These are phyloP conservation scores for Aegilops sharonensis DNA, from an alignment of 176 grass and related monocot genomes.

Conservation along the genomic window DNA sequence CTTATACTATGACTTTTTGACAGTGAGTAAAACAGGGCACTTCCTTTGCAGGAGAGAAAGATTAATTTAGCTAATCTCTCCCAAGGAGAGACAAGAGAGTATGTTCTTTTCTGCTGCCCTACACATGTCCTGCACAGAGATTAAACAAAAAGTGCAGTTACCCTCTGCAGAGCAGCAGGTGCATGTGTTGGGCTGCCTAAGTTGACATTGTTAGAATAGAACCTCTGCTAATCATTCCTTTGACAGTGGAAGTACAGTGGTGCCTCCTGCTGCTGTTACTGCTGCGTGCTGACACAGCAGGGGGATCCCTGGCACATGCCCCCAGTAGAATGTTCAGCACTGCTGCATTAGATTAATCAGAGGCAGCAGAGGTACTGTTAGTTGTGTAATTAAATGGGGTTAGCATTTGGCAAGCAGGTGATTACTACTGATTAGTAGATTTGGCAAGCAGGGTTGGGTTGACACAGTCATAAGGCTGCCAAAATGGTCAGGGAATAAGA, in stretches of 20 bases:
- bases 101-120: slow-evolving; percentile 27
- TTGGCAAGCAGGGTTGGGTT: not conserved
- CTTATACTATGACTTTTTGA: not conserved
- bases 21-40: slow-evolving; percentile 15
- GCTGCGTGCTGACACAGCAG: slow-evolving; percentile 38
- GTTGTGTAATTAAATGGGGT: slow-evolving; percentile 13
- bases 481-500: slow-evolving; percentile 2
- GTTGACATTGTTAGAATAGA: slow-evolving; percentile 49
- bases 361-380: not conserved
- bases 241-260: slow-evolving; percentile 28
- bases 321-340: slow-evolving; percentile 50
- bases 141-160: slow-evolving; percentile 38
- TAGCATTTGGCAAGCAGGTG: slow-evolving; percentile 32
- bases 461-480: slow-evolving; percentile 18
- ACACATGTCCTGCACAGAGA: slow-evolving; percentile 37
- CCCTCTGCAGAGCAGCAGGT: not conserved
- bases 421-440: too few relatives aligned
- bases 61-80: not conserved
- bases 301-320: slow-evolving; percentile 33
- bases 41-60: not conserved
- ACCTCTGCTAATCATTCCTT: slow-evolving; percentile 37
- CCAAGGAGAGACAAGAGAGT: slow-evolving; percentile 2
- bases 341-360: slow-evolving; percentile 23
- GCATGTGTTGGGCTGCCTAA: slow-evolving; percentile 35
- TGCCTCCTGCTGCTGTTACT: slow-evolving; percentile 36